Evolutionary conservation across 139 green algal species (phyloP).

Genomic region (Limnomonas spitsbergensis): DNA sequence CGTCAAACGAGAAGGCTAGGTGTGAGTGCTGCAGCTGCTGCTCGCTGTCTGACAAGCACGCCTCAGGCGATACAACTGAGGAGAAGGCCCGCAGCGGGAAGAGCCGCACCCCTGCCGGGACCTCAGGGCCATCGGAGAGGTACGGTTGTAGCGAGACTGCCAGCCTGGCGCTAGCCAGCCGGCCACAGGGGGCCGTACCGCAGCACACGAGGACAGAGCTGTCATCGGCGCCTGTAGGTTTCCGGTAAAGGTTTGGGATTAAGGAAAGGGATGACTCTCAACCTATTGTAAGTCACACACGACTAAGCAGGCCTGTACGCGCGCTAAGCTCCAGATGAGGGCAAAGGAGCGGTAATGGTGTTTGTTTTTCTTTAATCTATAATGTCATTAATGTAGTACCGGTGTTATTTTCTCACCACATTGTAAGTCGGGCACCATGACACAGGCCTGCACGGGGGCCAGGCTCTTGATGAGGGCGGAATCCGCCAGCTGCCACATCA

Average conservation of each 20-base stretch:
- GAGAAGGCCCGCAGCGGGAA: background rate
- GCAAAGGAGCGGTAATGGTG: too few species aligned
- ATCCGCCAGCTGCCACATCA: constrained; percentile 24
- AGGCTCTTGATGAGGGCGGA: constrained; percentile 37
- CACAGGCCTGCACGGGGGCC: constrained; percentile 28
- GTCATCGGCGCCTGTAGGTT: constrained; percentile 22
- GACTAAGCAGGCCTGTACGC: background rate
- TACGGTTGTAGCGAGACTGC: constrained; percentile 24
- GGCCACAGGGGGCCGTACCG: constrained; percentile 17
- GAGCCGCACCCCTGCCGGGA: constrained; percentile 17
- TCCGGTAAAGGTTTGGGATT: too few species aligned
- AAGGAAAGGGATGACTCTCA: background rate
- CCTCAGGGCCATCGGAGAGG: constrained; percentile 17
- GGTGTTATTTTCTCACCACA: background rate
- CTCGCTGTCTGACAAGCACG: too few species aligned
- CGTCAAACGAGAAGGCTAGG: constrained; percentile 43
- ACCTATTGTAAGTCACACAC: background rate
- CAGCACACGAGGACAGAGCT: constrained; percentile 21
- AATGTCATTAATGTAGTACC: background rate
- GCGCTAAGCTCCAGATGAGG: too few species aligned
- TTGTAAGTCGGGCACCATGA: constrained; percentile 29
- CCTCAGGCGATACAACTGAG: too few species aligned
- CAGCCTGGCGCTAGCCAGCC: constrained; percentile 22
- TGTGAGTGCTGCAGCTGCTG: constrained; percentile 24
- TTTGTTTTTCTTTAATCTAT: background rate